phyloP scores from a whole-genome alignment of 2,329 filamentous ascomycete genomes.

The Apiospora aurea region DNA sequence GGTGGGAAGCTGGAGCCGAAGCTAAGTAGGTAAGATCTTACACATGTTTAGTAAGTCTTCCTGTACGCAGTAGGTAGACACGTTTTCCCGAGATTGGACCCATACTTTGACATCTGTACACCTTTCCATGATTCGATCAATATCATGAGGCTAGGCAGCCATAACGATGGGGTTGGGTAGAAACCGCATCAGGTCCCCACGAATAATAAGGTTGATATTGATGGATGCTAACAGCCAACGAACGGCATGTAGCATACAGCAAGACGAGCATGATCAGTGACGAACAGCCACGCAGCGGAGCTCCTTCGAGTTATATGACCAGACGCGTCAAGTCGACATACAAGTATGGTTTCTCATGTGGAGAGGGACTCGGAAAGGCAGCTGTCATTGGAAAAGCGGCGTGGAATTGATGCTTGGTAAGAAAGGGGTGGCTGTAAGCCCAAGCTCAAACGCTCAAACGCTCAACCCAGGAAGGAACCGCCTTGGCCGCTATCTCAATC shows the following conservation, averaged over 20 bases:
- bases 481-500: not conserved
- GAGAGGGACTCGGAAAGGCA: not conserved
- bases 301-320: not conserved
- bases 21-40: not conserved
- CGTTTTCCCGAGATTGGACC: not conserved
- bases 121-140: not conserved
- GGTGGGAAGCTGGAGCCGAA: conserved; percentile 9
- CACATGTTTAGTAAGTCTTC: not conserved
- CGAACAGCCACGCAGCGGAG: not conserved
- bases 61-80: not conserved
- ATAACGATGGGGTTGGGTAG: not conserved
- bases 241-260: not conserved
- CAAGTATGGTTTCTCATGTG: not conserved
- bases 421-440: not conserved
- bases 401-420: not conserved
- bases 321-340: not conserved
- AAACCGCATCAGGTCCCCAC: not conserved
- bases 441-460: conserved; percentile 19
- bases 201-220: not conserved
- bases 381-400: not conserved
- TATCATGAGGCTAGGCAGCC: not conserved
- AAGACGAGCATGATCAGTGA: not conserved
- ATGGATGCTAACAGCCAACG: not conserved
- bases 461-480: not conserved
- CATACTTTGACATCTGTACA: not conserved